Evolutionary conservation across 495 filamentous ascomycete genomes (phyloP).

Genomic region (Sordaria brevicollis): DNA sequence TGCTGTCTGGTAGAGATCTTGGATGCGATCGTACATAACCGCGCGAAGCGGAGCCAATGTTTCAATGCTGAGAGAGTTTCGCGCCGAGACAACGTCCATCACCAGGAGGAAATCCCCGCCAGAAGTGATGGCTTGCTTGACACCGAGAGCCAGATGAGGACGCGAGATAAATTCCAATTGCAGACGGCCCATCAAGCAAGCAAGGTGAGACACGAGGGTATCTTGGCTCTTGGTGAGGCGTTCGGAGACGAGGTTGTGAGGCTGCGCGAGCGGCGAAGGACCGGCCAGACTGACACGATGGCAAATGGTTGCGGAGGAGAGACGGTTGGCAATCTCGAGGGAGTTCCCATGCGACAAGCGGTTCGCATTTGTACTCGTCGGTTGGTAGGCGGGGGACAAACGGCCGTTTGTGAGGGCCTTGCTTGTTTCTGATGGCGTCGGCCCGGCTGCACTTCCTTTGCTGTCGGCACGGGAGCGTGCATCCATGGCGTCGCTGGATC

Average conservation of each 20-base stretch:
- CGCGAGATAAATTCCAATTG: conserved; percentile 84
- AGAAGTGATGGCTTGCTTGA: conserved; percentile 68
- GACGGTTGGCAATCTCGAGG: conserved; percentile 17
- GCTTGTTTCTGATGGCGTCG: conserved; percentile 16
- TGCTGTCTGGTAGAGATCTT: conserved; percentile 68
- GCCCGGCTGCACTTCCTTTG: conserved; percentile 18
- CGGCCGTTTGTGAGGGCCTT: conserved; percentile 28
- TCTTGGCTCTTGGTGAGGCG: conserved; percentile 72
- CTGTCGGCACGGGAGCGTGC: conserved; percentile 27
- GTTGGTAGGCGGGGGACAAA: conserved; percentile 29
- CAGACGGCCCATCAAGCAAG: conserved; percentile 81
- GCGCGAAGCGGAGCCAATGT: conserved; percentile 59
- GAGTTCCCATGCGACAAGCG: conserved; percentile 28
- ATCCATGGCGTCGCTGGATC: conserved; percentile 18
- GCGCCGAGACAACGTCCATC: conserved; percentile 74
- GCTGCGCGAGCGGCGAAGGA: conserved; percentile 28
- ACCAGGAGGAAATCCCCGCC: conserved; percentile 68
- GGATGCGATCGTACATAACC: conserved; percentile 70
- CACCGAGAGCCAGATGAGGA: conserved; percentile 58
- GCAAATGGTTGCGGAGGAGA: conserved; percentile 39
- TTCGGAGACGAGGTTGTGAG: conserved; percentile 43
- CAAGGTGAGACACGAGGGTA: conserved; percentile 75
- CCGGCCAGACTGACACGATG: conserved; percentile 44
- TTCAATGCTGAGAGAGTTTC: conserved; percentile 54
- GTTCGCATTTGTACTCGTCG: conserved; percentile 24